phyloP scores from a whole-genome alignment of 345 rosid species.

The Melaleuca alternifolia region DNA sequence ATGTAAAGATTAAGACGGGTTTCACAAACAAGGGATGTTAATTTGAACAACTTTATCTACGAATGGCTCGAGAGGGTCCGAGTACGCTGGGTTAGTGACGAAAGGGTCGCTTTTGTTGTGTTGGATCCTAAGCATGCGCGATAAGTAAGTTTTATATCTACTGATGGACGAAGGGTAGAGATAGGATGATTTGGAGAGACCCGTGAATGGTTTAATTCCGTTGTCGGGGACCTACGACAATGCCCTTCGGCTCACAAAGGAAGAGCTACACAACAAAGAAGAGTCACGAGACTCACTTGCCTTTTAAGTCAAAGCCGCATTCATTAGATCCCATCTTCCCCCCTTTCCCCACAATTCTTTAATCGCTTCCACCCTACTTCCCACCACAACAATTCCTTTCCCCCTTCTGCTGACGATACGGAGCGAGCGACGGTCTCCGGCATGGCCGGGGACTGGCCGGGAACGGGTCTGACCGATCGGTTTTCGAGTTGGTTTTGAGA shows the following conservation, averaged over 20 bases:
- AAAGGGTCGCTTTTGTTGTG: not conserved
- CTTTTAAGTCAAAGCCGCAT: conserved; percentile 8
- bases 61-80: not conserved
- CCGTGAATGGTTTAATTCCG: conserved; percentile 42
- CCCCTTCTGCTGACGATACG: not conserved
- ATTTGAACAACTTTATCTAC: not conserved
- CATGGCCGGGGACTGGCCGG: not conserved
- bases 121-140: not conserved
- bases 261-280: conserved; percentile 33
- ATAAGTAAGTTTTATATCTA: not conserved
- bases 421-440: not conserved
- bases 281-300: conserved; percentile 56
- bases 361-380: not conserved
- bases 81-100: not conserved
- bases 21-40: not conserved
- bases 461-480: not conserved
- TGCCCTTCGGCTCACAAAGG: conserved; percentile 15
- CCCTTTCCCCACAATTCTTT: not conserved
- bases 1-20: not conserved
- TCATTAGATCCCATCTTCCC: not conserved
- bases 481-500: not conserved
- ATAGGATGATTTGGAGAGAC: not conserved
- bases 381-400: not conserved
- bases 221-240: conserved; percentile 19
- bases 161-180: not conserved